phyloP scores from a whole-genome alignment of 1,139 yeast genomes.

The Yamadazyma oceani region DNA sequence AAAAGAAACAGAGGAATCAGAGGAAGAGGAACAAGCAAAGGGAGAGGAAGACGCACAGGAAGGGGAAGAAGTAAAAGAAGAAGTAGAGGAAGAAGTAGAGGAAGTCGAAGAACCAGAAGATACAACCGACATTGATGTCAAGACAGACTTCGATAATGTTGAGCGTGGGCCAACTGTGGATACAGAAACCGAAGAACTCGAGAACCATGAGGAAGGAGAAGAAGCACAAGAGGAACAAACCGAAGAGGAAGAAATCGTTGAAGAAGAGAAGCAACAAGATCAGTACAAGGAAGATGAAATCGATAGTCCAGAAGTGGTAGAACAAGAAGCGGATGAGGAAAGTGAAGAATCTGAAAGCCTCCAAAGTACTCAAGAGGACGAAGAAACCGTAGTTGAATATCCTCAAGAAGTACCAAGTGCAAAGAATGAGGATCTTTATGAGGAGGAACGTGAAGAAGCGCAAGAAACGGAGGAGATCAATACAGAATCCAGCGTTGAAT shows the following conservation, averaged over 20 bases:
- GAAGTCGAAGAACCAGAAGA: conserved; percentile 1
- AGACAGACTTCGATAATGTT: neutral
- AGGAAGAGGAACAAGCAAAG: conserved; percentile 2
- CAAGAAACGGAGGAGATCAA: no score
- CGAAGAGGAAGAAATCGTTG: conserved; percentile 4
- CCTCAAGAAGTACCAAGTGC: neutral
- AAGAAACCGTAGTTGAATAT: neutral
- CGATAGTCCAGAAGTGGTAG: neutral
- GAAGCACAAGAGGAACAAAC: conserved; percentile 5
- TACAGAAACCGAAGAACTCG: conserved; percentile 1
- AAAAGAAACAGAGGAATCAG: neutral
- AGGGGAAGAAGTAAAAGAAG: conserved; percentile 6
- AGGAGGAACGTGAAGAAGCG: no score
- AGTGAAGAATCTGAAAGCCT: conserved; percentile 2
- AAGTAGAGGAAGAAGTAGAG: conserved; percentile 3
- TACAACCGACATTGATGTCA: neutral
- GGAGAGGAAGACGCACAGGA: conserved; percentile 3
- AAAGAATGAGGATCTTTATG: conserved; percentile 1
- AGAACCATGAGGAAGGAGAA: conserved; percentile 10
- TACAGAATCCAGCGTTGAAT: conserved; percentile 2
- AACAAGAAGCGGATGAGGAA: conserved; percentile 2
- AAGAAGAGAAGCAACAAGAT: conserved; percentile 1
- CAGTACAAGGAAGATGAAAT: neutral
- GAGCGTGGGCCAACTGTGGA: no score
- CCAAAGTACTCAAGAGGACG: conserved; percentile 4